Evolutionary conservation across 805 yeast species (phyloP).

Genomic region (Zygosaccharomyces pseudorouxii): DNA sequence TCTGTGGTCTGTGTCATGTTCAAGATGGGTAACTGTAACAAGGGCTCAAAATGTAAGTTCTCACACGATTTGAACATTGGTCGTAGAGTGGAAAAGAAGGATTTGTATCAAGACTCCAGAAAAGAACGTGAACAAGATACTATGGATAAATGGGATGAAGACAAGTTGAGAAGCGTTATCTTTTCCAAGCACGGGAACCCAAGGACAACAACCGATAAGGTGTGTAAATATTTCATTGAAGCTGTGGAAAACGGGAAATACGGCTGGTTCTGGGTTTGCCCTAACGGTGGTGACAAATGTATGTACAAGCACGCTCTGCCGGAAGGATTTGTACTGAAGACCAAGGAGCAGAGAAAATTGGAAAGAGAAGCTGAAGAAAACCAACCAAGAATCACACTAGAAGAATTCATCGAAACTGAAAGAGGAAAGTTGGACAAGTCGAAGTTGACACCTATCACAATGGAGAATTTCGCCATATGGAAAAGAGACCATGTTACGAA

Average conservation of each 20-base stretch:
- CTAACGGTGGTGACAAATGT: constrained; percentile 89
- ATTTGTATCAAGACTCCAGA: constrained; percentile 87
- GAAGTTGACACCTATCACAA: constrained; percentile 80
- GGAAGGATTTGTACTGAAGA: constrained; percentile 92
- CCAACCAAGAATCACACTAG: constrained; percentile 87
- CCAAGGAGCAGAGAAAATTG: constrained; percentile 89
- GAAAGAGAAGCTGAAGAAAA: constrained; percentile 80
- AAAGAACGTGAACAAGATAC: constrained; percentile 67
- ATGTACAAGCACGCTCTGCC: constrained; percentile 94
- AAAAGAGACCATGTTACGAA: constrained; percentile 61
- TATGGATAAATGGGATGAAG: constrained; percentile 97
- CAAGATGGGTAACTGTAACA: constrained; percentile 80
- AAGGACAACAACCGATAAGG: constrained; percentile 87
- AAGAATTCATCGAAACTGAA: constrained; percentile 93
- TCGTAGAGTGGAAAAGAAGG: constrained; percentile 84
- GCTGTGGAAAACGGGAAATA: constrained; percentile 97
- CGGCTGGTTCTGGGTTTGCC: constrained; percentile 99
- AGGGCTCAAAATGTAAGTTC: constrained; percentile 82
- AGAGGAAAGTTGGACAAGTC: constrained; percentile 72
- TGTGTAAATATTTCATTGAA: constrained; percentile 90
- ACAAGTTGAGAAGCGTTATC: constrained; percentile 80
- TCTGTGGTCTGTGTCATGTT: constrained; percentile 85
- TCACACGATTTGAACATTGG: constrained; percentile 84
- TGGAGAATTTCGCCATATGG: constrained; percentile 79
- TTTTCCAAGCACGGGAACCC: constrained; percentile 91